These are phyloP conservation scores for Leptodontidium sp. DNA, from an alignment of 2,329 filamentous ascomycete species.

Conservation along the genomic window DNA sequence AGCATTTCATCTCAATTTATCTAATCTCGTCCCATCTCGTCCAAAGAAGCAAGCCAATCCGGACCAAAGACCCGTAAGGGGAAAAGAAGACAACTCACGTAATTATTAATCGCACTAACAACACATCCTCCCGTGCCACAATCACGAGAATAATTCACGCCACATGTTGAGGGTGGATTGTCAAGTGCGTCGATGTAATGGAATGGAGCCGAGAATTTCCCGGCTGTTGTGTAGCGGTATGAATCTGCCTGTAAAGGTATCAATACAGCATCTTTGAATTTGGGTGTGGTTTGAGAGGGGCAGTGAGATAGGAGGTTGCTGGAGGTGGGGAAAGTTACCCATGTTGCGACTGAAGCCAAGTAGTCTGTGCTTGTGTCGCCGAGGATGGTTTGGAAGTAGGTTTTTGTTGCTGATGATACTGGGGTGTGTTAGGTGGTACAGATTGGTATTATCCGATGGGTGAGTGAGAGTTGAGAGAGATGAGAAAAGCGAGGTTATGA, in stretches of 20 bases:
- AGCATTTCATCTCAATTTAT: no score
- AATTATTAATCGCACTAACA: constrained; percentile 52
- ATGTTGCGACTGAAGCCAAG: constrained; percentile 69
- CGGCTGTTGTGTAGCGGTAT: constrained; percentile 67
- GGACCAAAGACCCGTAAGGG: background rate
- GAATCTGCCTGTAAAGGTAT: constrained; percentile 57
- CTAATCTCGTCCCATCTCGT: no score
- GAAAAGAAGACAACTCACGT: constrained; percentile 33
- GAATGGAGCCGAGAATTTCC: constrained; percentile 66
- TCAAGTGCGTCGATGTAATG: constrained; percentile 76
- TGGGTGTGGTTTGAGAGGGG: background rate
- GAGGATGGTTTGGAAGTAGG: constrained; percentile 65
- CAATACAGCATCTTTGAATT: background rate
- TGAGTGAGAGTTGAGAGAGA: no score
- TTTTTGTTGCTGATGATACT: constrained; percentile 63
- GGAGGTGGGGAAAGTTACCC: constrained; percentile 47
- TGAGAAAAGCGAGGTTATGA: no score
- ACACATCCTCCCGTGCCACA: constrained; percentile 65
- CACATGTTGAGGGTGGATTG: constrained; percentile 63
- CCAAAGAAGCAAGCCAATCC: no score
- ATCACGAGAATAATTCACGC: constrained; percentile 65
- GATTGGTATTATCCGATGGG: no score
- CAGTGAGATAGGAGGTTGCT: no score
- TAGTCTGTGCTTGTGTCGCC: constrained; percentile 63
- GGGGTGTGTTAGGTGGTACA: no score